Percentiles rank a stretch among this genome's conserved stretches.
phyloP scores from a whole-genome alignment of 1,284 basidiomycete species.

The Erythrobasidium hasegawianum region DNA sequence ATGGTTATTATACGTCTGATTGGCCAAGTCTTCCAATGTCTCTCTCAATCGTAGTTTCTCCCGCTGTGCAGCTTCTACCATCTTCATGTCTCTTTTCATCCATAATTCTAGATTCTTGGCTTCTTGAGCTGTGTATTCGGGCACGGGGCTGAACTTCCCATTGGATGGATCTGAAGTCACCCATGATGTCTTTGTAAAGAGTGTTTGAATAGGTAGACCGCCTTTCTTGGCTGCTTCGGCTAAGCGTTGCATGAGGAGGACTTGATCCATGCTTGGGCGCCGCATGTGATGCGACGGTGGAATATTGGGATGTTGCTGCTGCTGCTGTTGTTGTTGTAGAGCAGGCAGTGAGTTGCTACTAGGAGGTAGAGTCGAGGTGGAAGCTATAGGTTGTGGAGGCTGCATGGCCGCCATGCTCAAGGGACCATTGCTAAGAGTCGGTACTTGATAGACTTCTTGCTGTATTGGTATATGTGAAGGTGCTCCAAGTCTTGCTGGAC shows the following conservation, averaged over 20 bases:
- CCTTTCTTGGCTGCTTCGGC: constrained; percentile 28
- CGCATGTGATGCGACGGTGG: constrained; percentile 3
- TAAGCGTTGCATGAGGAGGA: constrained; percentile 26
- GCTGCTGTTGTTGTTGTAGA: not conserved
- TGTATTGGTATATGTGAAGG: too few relatives aligned
- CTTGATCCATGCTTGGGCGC: constrained; percentile 30
- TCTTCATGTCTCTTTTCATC: constrained; percentile 29
- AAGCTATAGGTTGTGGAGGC: too few relatives aligned
- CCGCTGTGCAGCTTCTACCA: constrained; percentile 7
- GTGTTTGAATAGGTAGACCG: constrained; percentile 28
- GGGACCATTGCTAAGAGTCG: too few relatives aligned
- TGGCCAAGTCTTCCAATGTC: constrained; percentile 10
- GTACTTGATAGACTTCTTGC: too few relatives aligned
- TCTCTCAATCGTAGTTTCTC: constrained; percentile 17
- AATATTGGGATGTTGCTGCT: constrained; percentile 6
- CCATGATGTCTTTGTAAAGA: constrained; percentile 29
- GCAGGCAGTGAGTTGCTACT: not conserved
- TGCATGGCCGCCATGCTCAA: too few relatives aligned
- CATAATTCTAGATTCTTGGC: constrained; percentile 15
- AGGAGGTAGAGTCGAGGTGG: not conserved
- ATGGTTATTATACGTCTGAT: constrained; percentile 37
- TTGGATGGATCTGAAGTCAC: not conserved
- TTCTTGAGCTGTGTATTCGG: constrained; percentile 24
- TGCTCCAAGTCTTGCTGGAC: too few relatives aligned
- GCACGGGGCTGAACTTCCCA: not conserved